phyloP scores from a whole-genome alignment of 176 grass and related monocot species.

The Chloris gayana region DNA sequence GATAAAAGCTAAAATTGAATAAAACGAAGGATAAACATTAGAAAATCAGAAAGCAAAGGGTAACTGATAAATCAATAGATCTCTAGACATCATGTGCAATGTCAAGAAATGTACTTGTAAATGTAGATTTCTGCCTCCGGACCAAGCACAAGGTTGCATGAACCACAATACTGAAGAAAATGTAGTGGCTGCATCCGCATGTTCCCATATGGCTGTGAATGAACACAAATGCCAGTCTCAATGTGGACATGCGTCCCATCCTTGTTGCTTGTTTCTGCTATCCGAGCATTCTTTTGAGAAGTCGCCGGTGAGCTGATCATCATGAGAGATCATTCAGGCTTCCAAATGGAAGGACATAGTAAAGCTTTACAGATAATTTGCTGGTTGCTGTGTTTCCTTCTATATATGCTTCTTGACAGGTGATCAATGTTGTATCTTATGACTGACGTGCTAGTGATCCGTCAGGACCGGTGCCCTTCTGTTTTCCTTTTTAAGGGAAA shows the following conservation, averaged over 20 bases:
- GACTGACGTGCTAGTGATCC: slow-evolving; percentile 3
- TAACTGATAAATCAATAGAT: too few species aligned
- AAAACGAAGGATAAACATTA: too few species aligned
- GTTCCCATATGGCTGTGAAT: background rate
- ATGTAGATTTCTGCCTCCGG: slow-evolving; percentile 24
- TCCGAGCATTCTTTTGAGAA: slow-evolving; percentile 3
- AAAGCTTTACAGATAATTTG: background rate
- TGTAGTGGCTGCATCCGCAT: slow-evolving; percentile 8
- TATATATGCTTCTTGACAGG: background rate
- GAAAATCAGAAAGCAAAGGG: too few species aligned
- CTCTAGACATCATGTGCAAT: background rate
- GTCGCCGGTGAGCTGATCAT: background rate
- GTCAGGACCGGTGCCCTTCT: background rate
- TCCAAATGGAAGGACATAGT: background rate
- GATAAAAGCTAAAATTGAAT: too few species aligned
- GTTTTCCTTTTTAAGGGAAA: slow-evolving; percentile 24
- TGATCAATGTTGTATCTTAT: background rate
- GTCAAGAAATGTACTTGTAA: slow-evolving; percentile 20
- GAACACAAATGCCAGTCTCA: background rate
- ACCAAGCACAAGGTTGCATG: slow-evolving; percentile 10
- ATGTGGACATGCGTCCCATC: background rate
- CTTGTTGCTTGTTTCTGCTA: background rate
- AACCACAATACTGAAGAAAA: slow-evolving; percentile 26
- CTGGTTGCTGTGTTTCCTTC: background rate
- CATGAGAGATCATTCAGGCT: background rate